Evolutionary conservation across 139 green algal genomes (phyloP), one percentile per base, ranked within the genome.

Genomic region (Auxenochlorella pyrenoidosa): DNA sequence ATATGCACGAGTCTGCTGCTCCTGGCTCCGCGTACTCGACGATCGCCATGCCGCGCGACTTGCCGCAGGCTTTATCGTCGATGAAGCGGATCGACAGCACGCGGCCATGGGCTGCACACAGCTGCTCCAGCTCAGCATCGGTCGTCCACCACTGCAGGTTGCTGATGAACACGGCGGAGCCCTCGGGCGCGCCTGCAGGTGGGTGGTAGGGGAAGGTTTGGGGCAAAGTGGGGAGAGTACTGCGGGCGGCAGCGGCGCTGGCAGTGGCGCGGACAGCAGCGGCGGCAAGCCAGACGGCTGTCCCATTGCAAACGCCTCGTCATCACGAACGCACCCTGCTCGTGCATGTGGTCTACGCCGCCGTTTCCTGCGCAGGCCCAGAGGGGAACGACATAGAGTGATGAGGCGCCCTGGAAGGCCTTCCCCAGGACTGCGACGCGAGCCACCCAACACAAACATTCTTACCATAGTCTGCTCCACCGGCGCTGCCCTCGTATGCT

Each of bases 81-180:
- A 97, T 92, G 86, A 98, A 98, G 38, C 92, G 87, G 47, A 98
- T 54, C 34, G 79, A 63, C 43, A 70, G 58, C 24, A 98, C 82
- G 8, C 38, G 36, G 15, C 96, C 96, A 72, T 94, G 97, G 60
- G 93, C 81, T 0, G 84, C 82, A 54, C 88, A 94, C 22, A 91
- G 82, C 30, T 78, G 54, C 91, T 99, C 97, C n/a, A 99, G 73
- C n/a, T 98, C 94, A 6, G 87, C 93, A 84, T 99, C 97, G 8
- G 94, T 98, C 0, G 97, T 98, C 97, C 97, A 99, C 97, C 97
- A 99, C 34, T 96, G 91, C 83, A 99, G 90, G 73, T 97, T 97
- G 60, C 91, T 90, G 10, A 99, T 83, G 85, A 97, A 98, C 10
- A 99, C 87, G 0, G 93, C 75, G 0, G 65, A 73, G 18, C 47